Conservation (phyloP, 1,284 basidiomycete species). For the Cutaneotrichosporon daszewskae region DNA sequence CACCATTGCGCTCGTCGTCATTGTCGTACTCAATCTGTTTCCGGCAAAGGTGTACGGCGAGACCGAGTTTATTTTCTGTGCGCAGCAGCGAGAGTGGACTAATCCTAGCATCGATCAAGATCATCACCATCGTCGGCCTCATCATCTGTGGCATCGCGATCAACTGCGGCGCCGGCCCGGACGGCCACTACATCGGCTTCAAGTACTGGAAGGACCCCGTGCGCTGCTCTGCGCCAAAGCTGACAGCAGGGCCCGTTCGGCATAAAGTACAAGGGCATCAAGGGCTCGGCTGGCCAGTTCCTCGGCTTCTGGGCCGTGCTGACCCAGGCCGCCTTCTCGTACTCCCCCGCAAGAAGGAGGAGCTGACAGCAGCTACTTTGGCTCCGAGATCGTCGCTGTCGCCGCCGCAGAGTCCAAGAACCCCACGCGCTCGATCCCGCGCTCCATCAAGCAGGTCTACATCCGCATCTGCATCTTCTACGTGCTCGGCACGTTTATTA, state of each 20-base stretch:
- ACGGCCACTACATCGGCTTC: slow-evolving; percentile 44
- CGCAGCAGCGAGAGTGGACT: no score
- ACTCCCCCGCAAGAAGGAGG: slow-evolving; percentile 20
- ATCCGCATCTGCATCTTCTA: slow-evolving; percentile 65
- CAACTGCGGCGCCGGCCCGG: slow-evolving; percentile 49
- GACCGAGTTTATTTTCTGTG: slow-evolving; percentile 16
- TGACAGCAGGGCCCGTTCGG: slow-evolving; percentile 48
- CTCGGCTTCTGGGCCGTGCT: slow-evolving; percentile 18
- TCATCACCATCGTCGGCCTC: slow-evolving; percentile 61
- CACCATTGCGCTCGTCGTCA: slow-evolving; percentile 63
- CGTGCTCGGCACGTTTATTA: slow-evolving; percentile 5
- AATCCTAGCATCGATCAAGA: slow-evolving; percentile 62
- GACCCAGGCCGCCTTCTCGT: slow-evolving; percentile 11
- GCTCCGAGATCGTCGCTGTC: slow-evolving; percentile 39
- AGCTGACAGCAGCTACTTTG: not conserved
- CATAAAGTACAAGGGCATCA: slow-evolving; percentile 50
- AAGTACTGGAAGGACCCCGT: slow-evolving; percentile 50
- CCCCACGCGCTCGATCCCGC: slow-evolving; percentile 68
- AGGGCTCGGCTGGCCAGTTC: slow-evolving; percentile 31
- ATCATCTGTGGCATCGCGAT: slow-evolving; percentile 60
- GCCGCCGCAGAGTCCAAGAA: slow-evolving; percentile 38
- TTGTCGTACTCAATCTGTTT: slow-evolving; percentile 48
- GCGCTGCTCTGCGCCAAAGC: slow-evolving; percentile 38
- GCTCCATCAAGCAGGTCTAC: slow-evolving; percentile 68
- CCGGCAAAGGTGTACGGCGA: slow-evolving; percentile 13